Percentiles rank a stretch among this genome's conserved stretches.
Conservation (phyloP, 306 rosid species). For the Hippophae rhamnoides region DNA sequence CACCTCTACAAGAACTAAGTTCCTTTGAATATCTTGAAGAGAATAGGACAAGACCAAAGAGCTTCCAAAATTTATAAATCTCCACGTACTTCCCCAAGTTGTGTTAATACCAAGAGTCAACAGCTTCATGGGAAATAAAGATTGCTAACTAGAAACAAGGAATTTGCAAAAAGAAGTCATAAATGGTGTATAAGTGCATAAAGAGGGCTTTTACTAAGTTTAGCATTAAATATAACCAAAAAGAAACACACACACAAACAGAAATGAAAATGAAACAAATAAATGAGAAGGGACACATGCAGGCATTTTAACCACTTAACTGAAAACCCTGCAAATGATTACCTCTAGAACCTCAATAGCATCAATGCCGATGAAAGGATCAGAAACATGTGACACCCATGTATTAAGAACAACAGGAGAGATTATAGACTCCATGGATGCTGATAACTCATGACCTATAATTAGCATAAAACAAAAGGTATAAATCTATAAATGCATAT, state of each 20-base stretch:
- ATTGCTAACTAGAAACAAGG: too few relatives aligned
- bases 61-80: too few relatives aligned
- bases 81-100: too few relatives aligned
- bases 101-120: too few relatives aligned
- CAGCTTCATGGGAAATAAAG: too few relatives aligned
- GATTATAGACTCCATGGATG: slow-evolving; percentile 53
- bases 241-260: too few relatives aligned
- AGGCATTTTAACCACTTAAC: slow-evolving; percentile 7
- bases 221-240: too few relatives aligned
- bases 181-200: background rate
- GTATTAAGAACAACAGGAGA: slow-evolving; percentile 75
- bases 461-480: slow-evolving; percentile 12
- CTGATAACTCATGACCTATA: slow-evolving; percentile 57
- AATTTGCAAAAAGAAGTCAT: too few relatives aligned
- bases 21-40: too few relatives aligned
- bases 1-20: too few relatives aligned
- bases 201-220: too few relatives aligned
- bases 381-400: slow-evolving; percentile 82
- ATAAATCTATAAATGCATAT: slow-evolving; percentile 12
- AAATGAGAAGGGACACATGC: background rate
- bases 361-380: slow-evolving; percentile 90
- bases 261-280: background rate
- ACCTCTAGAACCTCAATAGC: slow-evolving; percentile 95
- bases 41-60: too few relatives aligned
- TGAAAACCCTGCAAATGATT: slow-evolving; percentile 20